phyloP scores from a whole-genome alignment of 768 basidiomycete genomes.

The Pleurotus tuoliensis region DNA sequence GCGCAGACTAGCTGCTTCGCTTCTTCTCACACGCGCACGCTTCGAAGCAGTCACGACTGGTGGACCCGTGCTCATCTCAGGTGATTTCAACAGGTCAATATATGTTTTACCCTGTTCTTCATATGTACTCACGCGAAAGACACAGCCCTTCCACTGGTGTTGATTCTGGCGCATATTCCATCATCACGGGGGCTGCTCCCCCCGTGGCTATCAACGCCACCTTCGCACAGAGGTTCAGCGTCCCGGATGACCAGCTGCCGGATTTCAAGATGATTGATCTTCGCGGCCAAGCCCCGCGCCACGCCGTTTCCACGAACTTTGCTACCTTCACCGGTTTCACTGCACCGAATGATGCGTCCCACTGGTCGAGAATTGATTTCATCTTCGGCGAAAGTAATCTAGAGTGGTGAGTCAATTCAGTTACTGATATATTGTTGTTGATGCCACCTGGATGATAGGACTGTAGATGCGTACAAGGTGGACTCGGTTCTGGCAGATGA shows the following conservation, averaged over 20 bases:
- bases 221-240: conserved; percentile 38
- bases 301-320: conserved; percentile 39
- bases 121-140: not conserved
- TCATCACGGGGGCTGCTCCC: conserved; percentile 38
- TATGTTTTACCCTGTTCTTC: not conserved
- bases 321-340: conserved; percentile 52
- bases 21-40: conserved; percentile 45
- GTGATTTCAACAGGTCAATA: conserved; percentile 47
- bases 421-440: not conserved
- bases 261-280: conserved; percentile 43
- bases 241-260: conserved; percentile 24
- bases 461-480: conserved; percentile 32
- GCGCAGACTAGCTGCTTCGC: conserved; percentile 46
- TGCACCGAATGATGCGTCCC: conserved; percentile 30
- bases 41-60: conserved; percentile 40
- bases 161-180: conserved; percentile 47
- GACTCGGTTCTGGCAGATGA: conserved; percentile 41
- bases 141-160: conserved; percentile 37
- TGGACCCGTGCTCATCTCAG: conserved; percentile 43
- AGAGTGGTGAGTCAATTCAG: conserved; percentile 33
- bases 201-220: conserved; percentile 38
- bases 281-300: conserved; percentile 35
- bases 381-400: conserved; percentile 45
- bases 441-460: conserved; percentile 22
- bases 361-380: conserved; percentile 46